Evolutionary conservation across 2,329 filamentous ascomycete genomes (phyloP), one percentile per base, ranked within the genome.

Genomic region (Mycocentrospora acerina): DNA sequence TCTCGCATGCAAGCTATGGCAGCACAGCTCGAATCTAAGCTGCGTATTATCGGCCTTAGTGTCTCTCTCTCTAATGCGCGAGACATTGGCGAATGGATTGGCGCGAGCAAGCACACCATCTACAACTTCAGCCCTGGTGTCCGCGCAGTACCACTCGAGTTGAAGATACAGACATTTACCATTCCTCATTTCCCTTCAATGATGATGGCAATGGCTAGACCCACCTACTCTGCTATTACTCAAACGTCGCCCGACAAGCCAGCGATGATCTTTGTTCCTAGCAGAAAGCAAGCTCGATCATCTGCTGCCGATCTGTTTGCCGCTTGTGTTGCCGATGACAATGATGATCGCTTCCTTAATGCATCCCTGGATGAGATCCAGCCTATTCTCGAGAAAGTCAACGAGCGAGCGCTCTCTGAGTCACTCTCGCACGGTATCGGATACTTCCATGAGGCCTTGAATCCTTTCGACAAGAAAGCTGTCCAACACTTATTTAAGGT

Each of bases 191-290:
- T 95, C 72, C 94, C 93, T 4, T 97, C 93, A 9, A 78, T 98
- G 27, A 98, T 98, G 93, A 80, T 98, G 53, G 90, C 93, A 11
- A 98, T 98, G 93, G 89, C 90, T 12, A 91, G 94, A 67, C 94
- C 94, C 14, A 85, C 89, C 1, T 97, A 96, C 66, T 76, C 88
- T 44, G 87, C 91, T 2, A 88, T 98, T 52, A 80, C 89, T 3
- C 89, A 95, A 58, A 80, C 95, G 65, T 94, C 93, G 6, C 75
- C 88, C 0, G 85, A 94, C 48, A 93, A 95, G 70, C 90, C 91
- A 18, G 86, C 90, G 2, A 82, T 98, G 57, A 76, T 96, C 7
- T 98, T 97, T 55, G 88, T 97, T 24, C 90, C 93, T 0, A 95
- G 80, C 62, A 82, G 94, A 48, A 98, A 97, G 71, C 93, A 98